Evolutionary conservation across 768 basidiomycete species (phyloP), one percentile per base, ranked within the genome.

Genomic region (Exidia glandulosa): DNA sequence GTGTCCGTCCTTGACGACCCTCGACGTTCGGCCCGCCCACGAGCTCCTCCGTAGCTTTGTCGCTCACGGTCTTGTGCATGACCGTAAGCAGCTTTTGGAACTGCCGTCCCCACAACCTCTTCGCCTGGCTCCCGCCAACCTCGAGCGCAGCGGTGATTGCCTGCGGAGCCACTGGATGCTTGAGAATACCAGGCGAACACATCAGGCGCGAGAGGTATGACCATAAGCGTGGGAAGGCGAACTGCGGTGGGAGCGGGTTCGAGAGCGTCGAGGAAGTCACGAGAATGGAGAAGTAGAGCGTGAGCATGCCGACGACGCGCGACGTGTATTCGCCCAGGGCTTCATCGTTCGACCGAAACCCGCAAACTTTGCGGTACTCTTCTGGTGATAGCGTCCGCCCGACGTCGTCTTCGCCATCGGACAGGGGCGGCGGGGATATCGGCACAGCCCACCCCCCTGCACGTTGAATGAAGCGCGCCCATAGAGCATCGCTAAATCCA

Each of bases 381-480:
- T 59, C 27, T 31, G 30, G 29, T 33, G 29, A 57, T 4, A 33
- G 67, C 23, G 70, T 68, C 3, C 74, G 78, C 59, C 82, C 81
- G 19, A 78, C 71, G 59, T 87, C 82, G 16, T 71, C 71, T 14
- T 71, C 66, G 0, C 50, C 10, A 29, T 54, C 50, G 6, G 50
- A 54, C 30, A 54, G 27, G 12, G 50, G 25, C 10, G 85, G 82
- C 0, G 90, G 76, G 19, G 76, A 77, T 56, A 76, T 76, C 0
- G 91, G 92, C 2, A 95, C 76, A 0, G 86, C 79, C 94, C 94
- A 97, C 29, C 88, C 87, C 45, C 94, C 94, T 23, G 88, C 82
- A 27, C 88, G 84, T 70, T 95, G 93, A 31, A 90, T 85, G 32
- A 97, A 77, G 66, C 91, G 85, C 10, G 88, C 82, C 74, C 85